Evolutionary conservation across 1,284 basidiomycete genomes (phyloP).

Genomic region (Pisolithus thermaeus): DNA sequence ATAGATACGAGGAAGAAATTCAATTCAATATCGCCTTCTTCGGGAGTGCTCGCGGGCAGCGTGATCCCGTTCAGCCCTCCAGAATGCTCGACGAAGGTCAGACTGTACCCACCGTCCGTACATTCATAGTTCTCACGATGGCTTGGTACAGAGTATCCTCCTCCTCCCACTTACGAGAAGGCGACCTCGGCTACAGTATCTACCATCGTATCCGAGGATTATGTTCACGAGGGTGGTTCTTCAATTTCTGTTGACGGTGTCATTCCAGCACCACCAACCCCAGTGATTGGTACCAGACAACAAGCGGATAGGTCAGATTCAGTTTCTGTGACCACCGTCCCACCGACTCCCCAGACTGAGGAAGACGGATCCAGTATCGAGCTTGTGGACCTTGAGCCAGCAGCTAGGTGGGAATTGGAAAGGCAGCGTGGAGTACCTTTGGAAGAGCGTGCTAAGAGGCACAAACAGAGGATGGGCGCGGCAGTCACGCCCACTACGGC

Average conservation of each 20-base stretch:
- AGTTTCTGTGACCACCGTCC: constrained; percentile 20
- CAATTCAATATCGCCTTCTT: constrained; percentile 32
- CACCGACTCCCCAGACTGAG: constrained; percentile 14
- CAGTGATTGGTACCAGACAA: constrained; percentile 9
- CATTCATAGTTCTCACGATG: neutral
- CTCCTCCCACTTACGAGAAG: constrained; percentile 26
- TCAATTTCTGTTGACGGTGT: constrained; percentile 17
- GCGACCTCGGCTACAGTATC: constrained; percentile 24
- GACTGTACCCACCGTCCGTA: constrained; percentile 6
- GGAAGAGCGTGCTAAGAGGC: constrained; percentile 24
- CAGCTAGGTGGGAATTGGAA: constrained; percentile 28
- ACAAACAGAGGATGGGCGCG: constrained; percentile 15
- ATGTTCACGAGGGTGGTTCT: constrained; percentile 23
- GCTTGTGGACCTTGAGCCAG: constrained; percentile 27
- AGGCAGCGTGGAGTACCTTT: constrained; percentile 24
- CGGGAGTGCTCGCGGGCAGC: constrained; percentile 17
- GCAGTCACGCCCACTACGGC: constrained; percentile 2
- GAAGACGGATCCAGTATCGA: constrained; percentile 26
- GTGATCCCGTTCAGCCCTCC: constrained; percentile 23
- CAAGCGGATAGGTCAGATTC: constrained; percentile 14
- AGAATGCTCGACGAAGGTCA: constrained; percentile 26
- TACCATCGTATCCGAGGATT: constrained; percentile 26
- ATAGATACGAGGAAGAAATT: constrained; percentile 31
- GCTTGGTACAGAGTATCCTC: constrained; percentile 22
- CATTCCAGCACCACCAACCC: constrained; percentile 23